Evolutionary conservation across 1,139 yeast species (phyloP), one percentile per base, ranked within the genome.

Genomic region (Taphrina wiesneri): DNA sequence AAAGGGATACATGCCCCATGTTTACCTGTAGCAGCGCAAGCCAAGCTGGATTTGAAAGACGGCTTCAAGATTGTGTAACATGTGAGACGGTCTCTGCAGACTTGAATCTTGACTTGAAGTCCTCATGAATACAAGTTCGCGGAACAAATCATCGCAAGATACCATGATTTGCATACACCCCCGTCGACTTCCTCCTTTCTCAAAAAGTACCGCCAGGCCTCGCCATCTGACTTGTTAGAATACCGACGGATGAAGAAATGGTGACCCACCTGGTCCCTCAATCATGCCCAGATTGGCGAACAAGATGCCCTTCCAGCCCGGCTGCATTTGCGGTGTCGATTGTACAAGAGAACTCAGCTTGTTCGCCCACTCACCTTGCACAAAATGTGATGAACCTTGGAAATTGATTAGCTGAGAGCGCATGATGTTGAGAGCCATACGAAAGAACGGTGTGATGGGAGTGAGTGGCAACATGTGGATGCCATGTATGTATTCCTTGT

Each of bases 401-500:
- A 19, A 2, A 11, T 23, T 6, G 15, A 36, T 19, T 19, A 7
- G 13, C 5, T n/a, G 9, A 17, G 5, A 7, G 19, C n/a, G 19
- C 34, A 19, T 15, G 5, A 7, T 9, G 21, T 9, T 7, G 7
- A 4, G 11, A 13, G 15, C 21, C 46, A 11, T 15, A 54, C 64
- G 64, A 41, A 60, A 60, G 57, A 34, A 60, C 4, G 45, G 36
- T 19, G 57, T 60, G 30, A 60, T 36, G 3, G 64, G 49, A 2
- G 57, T 60, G 52, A 49, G 17, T 13, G 64, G 64, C 26, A 60
- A 28, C 21, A 60, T 21, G 75, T 93, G 98, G 69, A 93, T 92
- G 74, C 97, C 97, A 73, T 92, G 97, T 65, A 93, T 91, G 75
- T 87, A 93, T 76, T 92, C 95, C 47, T 80, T 74, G 66, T 85